phyloP scores from a whole-genome alignment of 495 filamentous ascomycete genomes.

The Platismatia glauca region DNA sequence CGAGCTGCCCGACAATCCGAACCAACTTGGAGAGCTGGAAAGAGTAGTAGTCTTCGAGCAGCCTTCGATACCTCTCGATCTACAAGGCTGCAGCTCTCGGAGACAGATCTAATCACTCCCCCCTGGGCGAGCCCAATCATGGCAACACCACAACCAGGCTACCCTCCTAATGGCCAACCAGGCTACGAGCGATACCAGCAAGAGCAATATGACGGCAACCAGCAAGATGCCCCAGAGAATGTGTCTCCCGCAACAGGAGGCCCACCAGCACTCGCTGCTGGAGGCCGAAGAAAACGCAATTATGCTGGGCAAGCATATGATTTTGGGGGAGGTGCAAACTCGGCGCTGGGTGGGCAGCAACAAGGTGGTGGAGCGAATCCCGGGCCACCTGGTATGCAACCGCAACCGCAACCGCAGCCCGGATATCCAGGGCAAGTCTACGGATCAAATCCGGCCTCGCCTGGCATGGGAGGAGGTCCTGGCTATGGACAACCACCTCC shows the following conservation, averaged over 20 bases:
- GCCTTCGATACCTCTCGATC: not conserved
- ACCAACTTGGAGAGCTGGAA: not conserved
- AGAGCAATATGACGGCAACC: constrained; percentile 38
- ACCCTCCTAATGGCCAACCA: constrained; percentile 40
- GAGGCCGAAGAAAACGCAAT: constrained; percentile 74
- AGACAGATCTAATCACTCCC: not conserved
- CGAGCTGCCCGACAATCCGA: not conserved
- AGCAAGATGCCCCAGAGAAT: constrained; percentile 39
- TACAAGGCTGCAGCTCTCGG: not conserved
- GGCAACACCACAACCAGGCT: constrained; percentile 57
- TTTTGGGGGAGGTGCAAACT: constrained; percentile 83
- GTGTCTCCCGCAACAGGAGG: constrained; percentile 32
- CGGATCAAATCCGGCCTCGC: constrained; percentile 34
- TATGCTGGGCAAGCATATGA: constrained; percentile 95
- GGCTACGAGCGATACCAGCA: constrained; percentile 37
- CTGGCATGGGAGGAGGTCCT: constrained; percentile 28
- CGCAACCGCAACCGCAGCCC: constrained; percentile 29
- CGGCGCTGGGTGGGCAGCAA: constrained; percentile 52
- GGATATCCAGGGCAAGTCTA: constrained; percentile 52
- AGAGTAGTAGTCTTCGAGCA: not conserved
- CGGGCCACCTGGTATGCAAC: constrained; percentile 34
- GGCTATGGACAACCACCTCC: constrained; percentile 25
- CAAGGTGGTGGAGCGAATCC: constrained; percentile 42
- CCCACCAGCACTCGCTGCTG: constrained; percentile 33
- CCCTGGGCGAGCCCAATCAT: constrained; percentile 23